Percentiles rank a stretch among this genome's conserved stretches.
These are phyloP conservation scores for Angomonas ambiguus DNA, from an alignment of 208 protist species.

Conservation along the genomic window DNA sequence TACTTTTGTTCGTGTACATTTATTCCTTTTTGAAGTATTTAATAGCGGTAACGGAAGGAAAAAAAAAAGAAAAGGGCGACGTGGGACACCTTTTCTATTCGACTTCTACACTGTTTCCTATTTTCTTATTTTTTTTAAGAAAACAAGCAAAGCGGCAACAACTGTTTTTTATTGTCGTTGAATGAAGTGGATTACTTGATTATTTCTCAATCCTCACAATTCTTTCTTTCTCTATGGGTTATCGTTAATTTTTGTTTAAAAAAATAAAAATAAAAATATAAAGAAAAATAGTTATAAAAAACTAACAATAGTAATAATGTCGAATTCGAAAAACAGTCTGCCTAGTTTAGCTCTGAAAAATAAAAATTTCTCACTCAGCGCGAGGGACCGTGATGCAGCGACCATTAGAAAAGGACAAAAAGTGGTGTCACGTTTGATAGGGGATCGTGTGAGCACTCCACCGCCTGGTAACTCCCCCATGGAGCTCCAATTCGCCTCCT, in stretches of 20 bases:
- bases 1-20: no score
- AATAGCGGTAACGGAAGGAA: neutral
- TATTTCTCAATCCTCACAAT: no score
- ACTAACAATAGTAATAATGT: conserved; percentile 2
- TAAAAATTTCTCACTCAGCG: conserved; percentile 10
- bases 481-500: neutral
- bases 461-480: neutral
- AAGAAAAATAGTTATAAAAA: no score
- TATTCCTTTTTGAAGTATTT: no score
- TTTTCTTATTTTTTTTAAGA: conserved; percentile 2
- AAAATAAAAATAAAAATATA: neutral
- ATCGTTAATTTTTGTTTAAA: neutral
- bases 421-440: neutral
- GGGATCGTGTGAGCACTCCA: neutral
- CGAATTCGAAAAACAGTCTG: neutral
- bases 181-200: no score
- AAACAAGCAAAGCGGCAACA: no score
- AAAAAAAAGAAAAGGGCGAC: neutral
- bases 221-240: no score
- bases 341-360: neutral
- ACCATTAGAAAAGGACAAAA: neutral
- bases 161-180: no score
- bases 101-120: neutral
- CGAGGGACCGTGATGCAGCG: neutral
- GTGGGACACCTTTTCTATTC: neutral